phyloP scores from a whole-genome alignment of 2,329 filamentous ascomycete species.

The Fusarium brevicatenulatum region DNA sequence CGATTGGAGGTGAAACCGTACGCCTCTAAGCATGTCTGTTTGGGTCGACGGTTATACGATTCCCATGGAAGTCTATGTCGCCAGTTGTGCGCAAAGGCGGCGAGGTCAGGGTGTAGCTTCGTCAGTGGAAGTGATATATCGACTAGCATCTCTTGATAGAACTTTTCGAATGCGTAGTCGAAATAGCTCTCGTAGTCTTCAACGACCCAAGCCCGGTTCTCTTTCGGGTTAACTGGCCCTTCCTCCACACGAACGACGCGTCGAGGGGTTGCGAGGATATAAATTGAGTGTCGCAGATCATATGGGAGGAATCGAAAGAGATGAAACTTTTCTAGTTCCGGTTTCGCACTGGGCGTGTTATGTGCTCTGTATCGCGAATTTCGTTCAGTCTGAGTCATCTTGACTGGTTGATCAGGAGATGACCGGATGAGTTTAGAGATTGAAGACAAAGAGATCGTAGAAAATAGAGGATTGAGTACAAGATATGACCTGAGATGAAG shows the following conservation, averaged over 20 bases:
- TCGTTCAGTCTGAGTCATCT: background rate
- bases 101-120: background rate
- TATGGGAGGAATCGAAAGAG: background rate
- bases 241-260: background rate
- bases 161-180: background rate
- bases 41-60: background rate
- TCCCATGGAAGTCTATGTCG: background rate
- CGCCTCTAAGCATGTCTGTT: background rate
- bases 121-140: background rate
- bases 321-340: background rate
- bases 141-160: background rate
- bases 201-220: background rate
- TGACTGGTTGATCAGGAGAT: too few relatives aligned
- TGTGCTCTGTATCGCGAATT: too few relatives aligned
- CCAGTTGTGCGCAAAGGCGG: background rate
- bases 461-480: rapidly evolving
- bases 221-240: background rate
- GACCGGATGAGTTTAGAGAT: background rate
- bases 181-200: background rate
- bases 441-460: rapidly evolving
- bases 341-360: background rate
- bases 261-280: background rate
- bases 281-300: background rate
- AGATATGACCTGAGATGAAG: rapidly evolving
- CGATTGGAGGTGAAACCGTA: background rate